These are phyloP conservation scores for Podaxis sp. DNA, from an alignment of 768 basidiomycete genomes.

Conservation along the genomic window DNA sequence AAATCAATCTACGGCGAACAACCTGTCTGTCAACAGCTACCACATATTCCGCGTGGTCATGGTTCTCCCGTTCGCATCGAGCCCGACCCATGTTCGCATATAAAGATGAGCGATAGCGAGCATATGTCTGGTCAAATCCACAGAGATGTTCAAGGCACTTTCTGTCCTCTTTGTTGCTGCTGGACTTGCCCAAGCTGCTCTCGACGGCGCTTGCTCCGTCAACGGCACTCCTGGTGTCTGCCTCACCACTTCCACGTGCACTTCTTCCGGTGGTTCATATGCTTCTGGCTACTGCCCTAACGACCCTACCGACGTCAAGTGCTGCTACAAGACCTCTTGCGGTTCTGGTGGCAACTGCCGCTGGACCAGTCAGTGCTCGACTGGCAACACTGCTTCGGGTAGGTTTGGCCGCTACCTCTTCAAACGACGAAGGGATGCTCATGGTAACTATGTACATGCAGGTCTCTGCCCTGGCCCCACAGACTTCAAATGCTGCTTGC, in stretches of 20 bases:
- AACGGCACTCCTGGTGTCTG: conserved; percentile 26
- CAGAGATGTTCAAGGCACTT: not conserved
- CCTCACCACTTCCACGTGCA: conserved; percentile 23
- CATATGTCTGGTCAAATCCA: not conserved
- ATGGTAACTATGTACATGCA: not conserved
- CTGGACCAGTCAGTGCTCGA: conserved; percentile 22
- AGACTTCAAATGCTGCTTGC: conserved; percentile 26
- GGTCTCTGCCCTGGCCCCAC: conserved; percentile 28
- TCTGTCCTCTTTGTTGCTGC: not conserved
- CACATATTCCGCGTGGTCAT: not conserved
- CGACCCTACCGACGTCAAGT: conserved; percentile 25
- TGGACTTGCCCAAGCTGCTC: conserved; percentile 16
- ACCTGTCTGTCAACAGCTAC: not conserved
- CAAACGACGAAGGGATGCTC: not conserved
- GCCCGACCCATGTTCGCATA: not conserved
- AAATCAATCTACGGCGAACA: not conserved
- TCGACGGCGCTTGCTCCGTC: conserved; percentile 24
- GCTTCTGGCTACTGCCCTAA: conserved; percentile 26
- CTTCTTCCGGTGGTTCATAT: conserved; percentile 21
- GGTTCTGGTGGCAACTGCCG: conserved; percentile 26
- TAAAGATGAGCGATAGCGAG: not conserved
- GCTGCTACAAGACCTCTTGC: conserved; percentile 27
- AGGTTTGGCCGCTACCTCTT: not conserved
- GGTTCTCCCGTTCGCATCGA: not conserved
- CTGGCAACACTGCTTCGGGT: conserved; percentile 24